Evolutionary conservation across 2,329 filamentous ascomycete genomes (phyloP).

Genomic region (Chaetomium strumarium): DNA sequence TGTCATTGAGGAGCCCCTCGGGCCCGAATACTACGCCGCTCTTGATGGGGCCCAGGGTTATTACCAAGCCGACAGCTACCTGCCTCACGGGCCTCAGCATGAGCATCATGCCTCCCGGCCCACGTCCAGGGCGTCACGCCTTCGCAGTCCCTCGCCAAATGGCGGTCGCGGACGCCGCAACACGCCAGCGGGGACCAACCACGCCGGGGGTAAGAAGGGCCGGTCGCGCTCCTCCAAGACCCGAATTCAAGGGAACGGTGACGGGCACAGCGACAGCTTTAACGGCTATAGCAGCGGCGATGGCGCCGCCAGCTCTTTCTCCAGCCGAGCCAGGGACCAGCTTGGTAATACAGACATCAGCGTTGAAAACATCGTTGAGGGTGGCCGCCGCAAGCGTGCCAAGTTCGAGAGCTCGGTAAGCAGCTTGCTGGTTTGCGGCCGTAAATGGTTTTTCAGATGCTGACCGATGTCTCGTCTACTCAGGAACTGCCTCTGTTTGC

Average conservation of each 20-base stretch:
- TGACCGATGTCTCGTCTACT: conserved; percentile 16
- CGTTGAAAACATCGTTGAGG: conserved; percentile 96
- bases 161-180: conserved; percentile 67
- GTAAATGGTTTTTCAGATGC: conserved; percentile 16
- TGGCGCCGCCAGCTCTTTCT: conserved; percentile 68
- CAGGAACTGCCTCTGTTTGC: conserved; percentile 95
- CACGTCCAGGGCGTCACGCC: conserved; percentile 62
- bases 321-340: conserved; percentile 74
- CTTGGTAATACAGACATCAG: conserved; percentile 95
- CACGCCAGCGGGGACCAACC: conserved; percentile 58
- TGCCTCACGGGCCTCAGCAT: conserved; percentile 43
- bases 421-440: conserved; percentile 22
- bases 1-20: conserved; percentile 62
- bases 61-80: conserved; percentile 49
- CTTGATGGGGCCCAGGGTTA: conserved; percentile 48
- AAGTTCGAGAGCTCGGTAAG: conserved; percentile 97
- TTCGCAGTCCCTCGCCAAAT: conserved; percentile 73
- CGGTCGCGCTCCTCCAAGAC: conserved; percentile 66
- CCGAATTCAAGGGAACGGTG: conserved; percentile 45
- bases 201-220: conserved; percentile 52
- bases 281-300: conserved; percentile 86
- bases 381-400: conserved; percentile 87
- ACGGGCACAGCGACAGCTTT: conserved; percentile 58
- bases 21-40: conserved; percentile 47
- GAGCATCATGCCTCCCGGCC: conserved; percentile 61